Evolutionary conservation across 305 asterid species (phyloP).

Genomic region (Ajuga reptans): DNA sequence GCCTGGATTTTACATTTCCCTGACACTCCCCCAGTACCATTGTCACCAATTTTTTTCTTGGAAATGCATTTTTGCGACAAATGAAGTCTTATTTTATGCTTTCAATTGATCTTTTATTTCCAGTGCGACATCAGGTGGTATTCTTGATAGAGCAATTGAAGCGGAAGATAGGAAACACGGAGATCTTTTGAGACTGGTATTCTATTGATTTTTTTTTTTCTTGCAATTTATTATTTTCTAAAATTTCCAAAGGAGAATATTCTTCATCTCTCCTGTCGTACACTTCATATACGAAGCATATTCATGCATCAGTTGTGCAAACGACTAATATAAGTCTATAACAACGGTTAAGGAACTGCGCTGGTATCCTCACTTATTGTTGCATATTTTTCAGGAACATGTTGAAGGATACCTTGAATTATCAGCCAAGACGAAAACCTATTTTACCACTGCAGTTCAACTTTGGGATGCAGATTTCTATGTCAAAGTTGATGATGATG

Average conservation of each 20-base stretch:
- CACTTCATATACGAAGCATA: neutral
- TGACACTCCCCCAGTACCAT: no score
- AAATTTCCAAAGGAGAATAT: neutral
- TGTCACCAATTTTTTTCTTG: no score
- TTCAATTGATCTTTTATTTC: slow-evolving; percentile 5
- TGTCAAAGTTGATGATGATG: slow-evolving; percentile 94
- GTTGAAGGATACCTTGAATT: slow-evolving; percentile 95
- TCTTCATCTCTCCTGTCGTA: neutral
- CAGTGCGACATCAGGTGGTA: slow-evolving; percentile 87
- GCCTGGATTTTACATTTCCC: no score
- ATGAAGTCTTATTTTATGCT: slow-evolving; percentile 1
- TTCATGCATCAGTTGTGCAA: no score
- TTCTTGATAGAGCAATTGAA: slow-evolving; percentile 85
- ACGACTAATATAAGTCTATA: no score
- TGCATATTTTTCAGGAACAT: slow-evolving; percentile 49
- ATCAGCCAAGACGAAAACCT: slow-evolving; percentile 79
- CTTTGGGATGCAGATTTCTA: slow-evolving; percentile 95
- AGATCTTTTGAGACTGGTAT: slow-evolving; percentile 73
- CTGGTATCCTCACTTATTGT: neutral
- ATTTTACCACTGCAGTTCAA: slow-evolving; percentile 69
- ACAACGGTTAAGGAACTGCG: neutral
- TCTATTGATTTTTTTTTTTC: neutral
- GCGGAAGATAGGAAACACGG: slow-evolving; percentile 84
- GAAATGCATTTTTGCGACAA: neutral
- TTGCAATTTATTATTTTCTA: neutral